Evolutionary conservation across 306 rosid genomes (phyloP), one percentile per base, ranked within the genome.

Genomic region (Psophocarpus tetragonolobus): DNA sequence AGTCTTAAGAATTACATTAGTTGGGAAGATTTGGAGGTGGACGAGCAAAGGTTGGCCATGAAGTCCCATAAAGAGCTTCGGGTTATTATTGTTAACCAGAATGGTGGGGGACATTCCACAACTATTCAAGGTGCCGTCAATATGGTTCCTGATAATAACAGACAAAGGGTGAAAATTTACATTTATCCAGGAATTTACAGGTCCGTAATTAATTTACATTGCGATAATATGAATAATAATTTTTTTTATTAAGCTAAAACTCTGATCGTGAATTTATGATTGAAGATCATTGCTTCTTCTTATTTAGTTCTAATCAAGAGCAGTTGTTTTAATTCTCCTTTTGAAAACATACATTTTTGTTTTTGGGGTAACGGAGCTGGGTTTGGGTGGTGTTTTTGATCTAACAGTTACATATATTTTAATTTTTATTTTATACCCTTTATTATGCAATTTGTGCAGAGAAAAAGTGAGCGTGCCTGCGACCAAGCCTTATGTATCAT

Each of bases 71-170:
- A 65, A 0, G 79, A 74, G 13, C 42, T 81, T 4, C 41, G 85
- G 33, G 62, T 91, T 6, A 87, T 95, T 57, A 84, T 88, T 51
- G 99, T 95, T 35, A 91, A 91, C 54, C 83, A 83, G 27, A 66
- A 82, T 70, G 93, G 96, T 0, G 60, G 62, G 17, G 97, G 99
- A 44, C 82, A 92, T 67, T 92, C 97, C 2, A 33, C 50, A 14
- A 95, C 99, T 47, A 90, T 95, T 84, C 97, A 92, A 85, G 97
- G 91, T 29, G 98, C 97, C 0, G 90, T 92, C 47, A 90, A 95
- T 70, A 69, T 92, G 92, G 90, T 92, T 81, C 96, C 97, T 18
- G 38, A 81, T 17, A 64, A 81, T 20, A 92, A 91, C 64, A 74
- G 51, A 12, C 54, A 84, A 1, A 88, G 99, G 63, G 87, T 89